A percentile compares a stretch with the other conserved stretches of the same genome.
phyloP scores from a whole-genome alignment of 257 asterid genomes.

The Nicotiana paniculata region DNA sequence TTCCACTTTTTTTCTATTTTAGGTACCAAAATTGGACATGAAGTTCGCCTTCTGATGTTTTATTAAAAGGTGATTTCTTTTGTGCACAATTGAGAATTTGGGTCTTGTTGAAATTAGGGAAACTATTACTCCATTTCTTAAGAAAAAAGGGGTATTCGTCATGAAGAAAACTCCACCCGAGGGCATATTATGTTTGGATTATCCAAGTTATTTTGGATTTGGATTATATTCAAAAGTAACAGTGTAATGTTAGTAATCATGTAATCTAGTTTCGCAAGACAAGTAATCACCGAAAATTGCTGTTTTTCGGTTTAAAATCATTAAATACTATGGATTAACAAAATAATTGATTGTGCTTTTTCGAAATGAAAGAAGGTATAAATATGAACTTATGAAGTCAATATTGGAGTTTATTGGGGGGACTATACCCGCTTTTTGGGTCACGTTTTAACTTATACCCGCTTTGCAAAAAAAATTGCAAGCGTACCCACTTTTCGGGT shows the following conservation, averaged over 20 bases:
- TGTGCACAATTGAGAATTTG: not conserved
- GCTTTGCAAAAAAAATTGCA: too few species aligned
- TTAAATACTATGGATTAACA: not conserved
- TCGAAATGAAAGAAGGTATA: not conserved
- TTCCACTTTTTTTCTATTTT: not conserved
- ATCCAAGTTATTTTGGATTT: not conserved
- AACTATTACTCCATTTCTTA: too few species aligned
- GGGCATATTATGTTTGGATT: not conserved
- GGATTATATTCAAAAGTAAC: not conserved
- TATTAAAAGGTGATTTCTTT: not conserved
- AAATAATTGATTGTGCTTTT: not conserved
- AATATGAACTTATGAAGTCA: not conserved
- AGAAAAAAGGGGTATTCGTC: not conserved
- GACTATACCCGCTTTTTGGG: too few species aligned
- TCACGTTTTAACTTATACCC: too few species aligned
- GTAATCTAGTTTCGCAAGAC: not conserved
- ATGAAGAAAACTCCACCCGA: not conserved
- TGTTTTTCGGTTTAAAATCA: not conserved
- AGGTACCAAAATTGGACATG: not conserved
- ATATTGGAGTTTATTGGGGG: not conserved
- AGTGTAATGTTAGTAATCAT: too few species aligned
- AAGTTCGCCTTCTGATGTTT: not conserved
- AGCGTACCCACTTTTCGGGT: too few species aligned
- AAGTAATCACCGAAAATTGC: not conserved
- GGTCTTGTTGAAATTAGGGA: not conserved